Base-by-base conservation (phyloP, 345 rosid genomes). In the Salix koriyanagi region DNA sequence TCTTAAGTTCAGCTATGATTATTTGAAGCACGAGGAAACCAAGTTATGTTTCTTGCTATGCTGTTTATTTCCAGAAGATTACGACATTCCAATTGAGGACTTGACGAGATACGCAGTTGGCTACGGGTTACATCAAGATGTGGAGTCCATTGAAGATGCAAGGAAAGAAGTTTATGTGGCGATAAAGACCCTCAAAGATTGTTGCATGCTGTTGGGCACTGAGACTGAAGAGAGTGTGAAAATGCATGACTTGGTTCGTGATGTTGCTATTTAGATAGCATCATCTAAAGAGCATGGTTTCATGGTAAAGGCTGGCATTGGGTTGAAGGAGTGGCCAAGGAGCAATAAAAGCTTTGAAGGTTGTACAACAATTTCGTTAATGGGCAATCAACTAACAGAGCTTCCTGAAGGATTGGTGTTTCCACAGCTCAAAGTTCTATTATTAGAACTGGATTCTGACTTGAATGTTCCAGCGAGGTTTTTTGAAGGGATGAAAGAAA, bases 221-320 rank as follows among this genome's bases (percentile, higher is more conserved):
- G 65, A 34, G 11, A 69, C 5, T 42, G 64, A 26, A 60, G 46
- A 54, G 18, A 0, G 4, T 5, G 70, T 42, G 36, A 77, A 70
- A 70, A 77, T 77, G 75, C 70, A 77, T 34, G 70, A 62, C 14
- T 16, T 77, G 70, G 75, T 77, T 42, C 79, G 75, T 30, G 79
- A 77, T 46, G 64, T 70, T 26, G 75, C 73, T 8, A 6, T 77
- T 2, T 4, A 26, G 70, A 60, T 77, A n/a, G 41, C 30, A 28
- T 28, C 30, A 28, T 28, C 26, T 16, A 23, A 4, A 12, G 36
- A 21, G 16, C 12, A 46, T 23, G 58, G 58, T 6, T 69, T 69
- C 36, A 2, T 37, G 11, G 73, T 69, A 12, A 44, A 56, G 28
- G 21, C 44, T 2, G 44, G 65, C 10, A 18, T 12, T 56, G 74